Conservation (phyloP, 2,329 filamentous ascomycete species). For the Corynespora cassiicola region DNA sequence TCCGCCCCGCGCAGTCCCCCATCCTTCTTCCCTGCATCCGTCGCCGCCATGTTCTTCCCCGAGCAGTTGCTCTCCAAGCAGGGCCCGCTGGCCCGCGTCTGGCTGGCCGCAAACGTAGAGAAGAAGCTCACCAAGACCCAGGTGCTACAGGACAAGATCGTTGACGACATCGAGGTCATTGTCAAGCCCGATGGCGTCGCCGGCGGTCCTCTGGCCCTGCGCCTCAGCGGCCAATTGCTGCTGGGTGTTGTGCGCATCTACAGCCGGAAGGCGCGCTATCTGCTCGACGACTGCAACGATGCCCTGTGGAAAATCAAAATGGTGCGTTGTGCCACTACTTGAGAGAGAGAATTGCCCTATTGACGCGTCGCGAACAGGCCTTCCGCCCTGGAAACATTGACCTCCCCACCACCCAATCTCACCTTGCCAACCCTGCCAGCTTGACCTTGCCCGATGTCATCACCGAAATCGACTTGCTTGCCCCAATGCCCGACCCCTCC, state of each 20-base stretch:
- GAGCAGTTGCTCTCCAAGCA: slow-evolving; percentile 96
- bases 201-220: slow-evolving; percentile 92
- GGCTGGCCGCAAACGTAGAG: slow-evolving; percentile 97
- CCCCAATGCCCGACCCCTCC: slow-evolving; percentile 77
- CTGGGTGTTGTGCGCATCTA: slow-evolving; percentile 98
- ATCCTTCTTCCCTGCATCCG: neutral
- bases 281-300: slow-evolving; percentile 97
- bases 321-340: slow-evolving; percentile 59
- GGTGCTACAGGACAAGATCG: slow-evolving; percentile 91
- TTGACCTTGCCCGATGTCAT: slow-evolving; percentile 90
- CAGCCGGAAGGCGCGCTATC: slow-evolving; percentile 93
- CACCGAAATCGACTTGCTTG: slow-evolving; percentile 89
- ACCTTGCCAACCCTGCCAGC: slow-evolving; percentile 81
- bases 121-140: slow-evolving; percentile 98
- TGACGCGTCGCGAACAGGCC: slow-evolving; percentile 63
- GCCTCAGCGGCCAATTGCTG: slow-evolving; percentile 90
- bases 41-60: slow-evolving; percentile 86
- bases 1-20: slow-evolving; percentile 10
- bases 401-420: slow-evolving; percentile 77
- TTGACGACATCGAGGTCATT: slow-evolving; percentile 93
- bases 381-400: slow-evolving; percentile 98
- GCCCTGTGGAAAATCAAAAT: slow-evolving; percentile 98
- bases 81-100: slow-evolving; percentile 94
- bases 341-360: slow-evolving; percentile 35
- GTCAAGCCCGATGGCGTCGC: slow-evolving; percentile 69